Evolutionary conservation across 306 rosid genomes (phyloP).

Genomic region (Quercus glauca): DNA sequence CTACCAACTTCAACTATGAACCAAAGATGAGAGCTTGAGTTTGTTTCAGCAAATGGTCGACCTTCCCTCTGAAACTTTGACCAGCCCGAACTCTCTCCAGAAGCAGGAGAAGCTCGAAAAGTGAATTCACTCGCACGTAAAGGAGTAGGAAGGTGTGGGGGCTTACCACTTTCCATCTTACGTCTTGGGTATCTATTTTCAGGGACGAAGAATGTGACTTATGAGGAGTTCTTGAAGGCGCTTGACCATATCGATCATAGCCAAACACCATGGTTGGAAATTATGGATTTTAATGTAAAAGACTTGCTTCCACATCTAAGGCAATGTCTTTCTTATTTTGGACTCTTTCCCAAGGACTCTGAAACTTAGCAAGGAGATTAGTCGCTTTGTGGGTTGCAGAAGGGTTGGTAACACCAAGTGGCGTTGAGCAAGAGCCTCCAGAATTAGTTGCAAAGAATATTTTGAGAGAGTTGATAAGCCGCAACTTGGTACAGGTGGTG

Average conservation of each 20-base stretch:
- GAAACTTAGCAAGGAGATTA: constrained; percentile 16
- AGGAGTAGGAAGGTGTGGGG: neutral
- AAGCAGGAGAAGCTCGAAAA: too few relatives aligned
- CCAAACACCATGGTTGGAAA: neutral
- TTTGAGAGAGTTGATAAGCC: neutral
- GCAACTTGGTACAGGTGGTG: constrained; percentile 7
- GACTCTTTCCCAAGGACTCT: constrained; percentile 6
- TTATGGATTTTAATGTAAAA: too few relatives aligned
- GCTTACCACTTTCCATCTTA: neutral
- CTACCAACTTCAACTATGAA: too few relatives aligned
- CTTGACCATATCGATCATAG: neutral
- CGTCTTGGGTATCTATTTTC: constrained; percentile 8
- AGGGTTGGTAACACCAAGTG: neutral
- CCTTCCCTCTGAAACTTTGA: too few relatives aligned
- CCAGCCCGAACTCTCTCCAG: too few relatives aligned
- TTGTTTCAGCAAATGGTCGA: too few relatives aligned
- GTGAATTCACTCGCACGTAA: too few relatives aligned
- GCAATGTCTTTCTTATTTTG: constrained; percentile 1
- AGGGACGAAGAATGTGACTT: neutral
- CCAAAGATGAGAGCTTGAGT: too few relatives aligned
- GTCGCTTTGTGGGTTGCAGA: neutral
- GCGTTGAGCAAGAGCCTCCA: neutral
- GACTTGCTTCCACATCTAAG: too few relatives aligned
- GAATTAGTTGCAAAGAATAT: neutral
- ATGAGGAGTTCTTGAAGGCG: neutral